These are phyloP conservation scores for Chrysoporthe austroafricana DNA, from an alignment of 2,329 filamentous ascomycete genomes.

Conservation along the genomic window DNA sequence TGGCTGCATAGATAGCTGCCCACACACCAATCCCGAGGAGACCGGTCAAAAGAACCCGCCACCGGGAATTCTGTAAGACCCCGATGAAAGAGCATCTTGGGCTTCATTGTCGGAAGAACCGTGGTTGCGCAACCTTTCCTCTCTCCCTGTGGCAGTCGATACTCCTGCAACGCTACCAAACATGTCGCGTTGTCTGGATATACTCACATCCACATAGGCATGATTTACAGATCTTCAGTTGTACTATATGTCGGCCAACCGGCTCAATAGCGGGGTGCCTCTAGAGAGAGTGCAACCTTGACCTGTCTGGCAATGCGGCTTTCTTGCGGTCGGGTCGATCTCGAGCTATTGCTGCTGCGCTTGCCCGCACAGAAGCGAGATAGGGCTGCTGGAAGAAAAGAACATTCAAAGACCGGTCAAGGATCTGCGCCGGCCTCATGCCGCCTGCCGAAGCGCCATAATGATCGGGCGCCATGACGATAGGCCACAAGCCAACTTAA, in stretches of 20 bases:
- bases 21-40: neutral
- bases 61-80: neutral
- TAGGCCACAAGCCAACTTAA: neutral
- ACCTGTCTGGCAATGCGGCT: neutral
- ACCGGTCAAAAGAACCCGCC: neutral
- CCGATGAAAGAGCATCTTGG: constrained; percentile 1
- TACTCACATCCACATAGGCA: neutral
- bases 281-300: constrained; percentile 1
- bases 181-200: neutral
- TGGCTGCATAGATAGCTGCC: constrained; percentile 11
- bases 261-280: neutral
- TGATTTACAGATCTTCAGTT: neutral
- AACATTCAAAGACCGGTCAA: neutral
- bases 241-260: neutral
- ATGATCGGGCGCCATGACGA: neutral
- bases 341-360: neutral
- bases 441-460: neutral
- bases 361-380: neutral
- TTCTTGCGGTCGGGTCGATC: neutral
- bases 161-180: neutral
- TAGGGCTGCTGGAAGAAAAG: neutral
- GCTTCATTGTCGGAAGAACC: neutral
- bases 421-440: neutral
- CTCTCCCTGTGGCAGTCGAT: neutral
- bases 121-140: neutral